Conservation (phyloP, 2,329 filamentous ascomycete genomes). For the Penicillium concentricum region DNA sequence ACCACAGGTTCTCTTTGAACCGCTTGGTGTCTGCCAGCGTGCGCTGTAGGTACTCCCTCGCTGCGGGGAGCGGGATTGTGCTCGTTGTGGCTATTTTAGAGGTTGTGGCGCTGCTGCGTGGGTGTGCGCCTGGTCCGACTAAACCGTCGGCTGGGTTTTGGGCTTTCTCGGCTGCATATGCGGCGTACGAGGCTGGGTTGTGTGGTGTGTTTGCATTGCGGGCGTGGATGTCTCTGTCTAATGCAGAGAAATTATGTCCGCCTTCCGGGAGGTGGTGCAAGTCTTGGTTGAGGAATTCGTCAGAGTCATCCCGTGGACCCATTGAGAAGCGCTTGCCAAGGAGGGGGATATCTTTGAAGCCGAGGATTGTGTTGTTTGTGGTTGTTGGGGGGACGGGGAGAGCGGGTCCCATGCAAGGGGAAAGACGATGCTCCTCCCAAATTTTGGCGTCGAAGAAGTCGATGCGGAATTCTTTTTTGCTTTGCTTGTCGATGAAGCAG, state of each 20-base stretch:
- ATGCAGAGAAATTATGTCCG: constrained; percentile 1
- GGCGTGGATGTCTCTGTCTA: constrained; percentile 9
- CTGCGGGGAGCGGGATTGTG: constrained; percentile 54
- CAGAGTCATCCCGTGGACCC: constrained; percentile 5
- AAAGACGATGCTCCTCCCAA: constrained; percentile 77
- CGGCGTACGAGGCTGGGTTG: constrained; percentile 12
- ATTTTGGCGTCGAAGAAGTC: constrained; percentile 78
- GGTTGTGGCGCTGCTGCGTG: constrained; percentile 26
- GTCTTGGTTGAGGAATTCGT: constrained; percentile 24
- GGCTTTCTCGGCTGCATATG: constrained; percentile 11
- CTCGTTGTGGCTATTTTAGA: constrained; percentile 33
- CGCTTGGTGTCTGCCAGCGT: constrained; percentile 68
- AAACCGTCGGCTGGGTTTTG: constrained; percentile 30
- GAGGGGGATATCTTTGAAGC: constrained; percentile 40
- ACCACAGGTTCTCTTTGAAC: constrained; percentile 74
- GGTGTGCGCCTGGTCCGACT: constrained; percentile 26
- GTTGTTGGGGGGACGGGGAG: constrained; percentile 56
- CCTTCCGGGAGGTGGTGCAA: constrained; percentile 8
- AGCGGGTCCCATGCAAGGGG: constrained; percentile 71
- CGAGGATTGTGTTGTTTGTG: constrained; percentile 28
- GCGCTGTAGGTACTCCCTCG: constrained; percentile 68
- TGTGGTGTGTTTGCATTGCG: not conserved
- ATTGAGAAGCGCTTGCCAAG: constrained; percentile 40
- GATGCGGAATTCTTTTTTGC: constrained; percentile 74
- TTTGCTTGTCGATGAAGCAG: constrained; percentile 82